Percentiles rank a stretch among this genome's conserved stretches.
Evolutionary conservation across 2,329 filamentous ascomycete species (phyloP).

Genomic region (Cladosporium sp.): DNA sequence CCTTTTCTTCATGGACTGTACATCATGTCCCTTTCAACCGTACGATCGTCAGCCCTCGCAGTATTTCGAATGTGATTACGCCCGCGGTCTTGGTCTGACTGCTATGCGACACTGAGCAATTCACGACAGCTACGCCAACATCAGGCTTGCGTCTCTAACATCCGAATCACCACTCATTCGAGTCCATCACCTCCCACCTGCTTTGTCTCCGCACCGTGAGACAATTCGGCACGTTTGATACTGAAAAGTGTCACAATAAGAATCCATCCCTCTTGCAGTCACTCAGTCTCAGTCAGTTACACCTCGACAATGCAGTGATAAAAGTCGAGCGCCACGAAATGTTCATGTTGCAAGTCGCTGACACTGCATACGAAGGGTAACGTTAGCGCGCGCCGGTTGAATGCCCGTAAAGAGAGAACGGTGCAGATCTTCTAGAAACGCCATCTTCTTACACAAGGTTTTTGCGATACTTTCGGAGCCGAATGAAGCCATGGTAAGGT

Average conservation of each 20-base stretch:
- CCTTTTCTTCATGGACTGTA: neutral
- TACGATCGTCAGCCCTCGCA: neutral
- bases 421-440: neutral
- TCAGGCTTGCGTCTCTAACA: neutral
- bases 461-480: neutral
- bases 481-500: neutral
- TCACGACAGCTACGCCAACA: neutral
- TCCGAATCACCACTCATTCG: neutral
- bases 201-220: neutral
- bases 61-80: neutral
- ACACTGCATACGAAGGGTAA: neutral
- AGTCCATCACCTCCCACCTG: neutral
- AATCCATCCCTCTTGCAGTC: neutral
- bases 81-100: neutral
- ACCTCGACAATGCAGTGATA: neutral
- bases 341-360: neutral
- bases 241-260: neutral
- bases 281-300: neutral
- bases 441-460: neutral
- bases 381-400: neutral
- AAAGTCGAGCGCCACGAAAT: neutral
- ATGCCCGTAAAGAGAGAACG: neutral
- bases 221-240: neutral
- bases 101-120: neutral
- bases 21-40: neutral